Base-by-base conservation (phyloP, 192 early-diverging fungal genomes). In the Mortierella claussenii region DNA sequence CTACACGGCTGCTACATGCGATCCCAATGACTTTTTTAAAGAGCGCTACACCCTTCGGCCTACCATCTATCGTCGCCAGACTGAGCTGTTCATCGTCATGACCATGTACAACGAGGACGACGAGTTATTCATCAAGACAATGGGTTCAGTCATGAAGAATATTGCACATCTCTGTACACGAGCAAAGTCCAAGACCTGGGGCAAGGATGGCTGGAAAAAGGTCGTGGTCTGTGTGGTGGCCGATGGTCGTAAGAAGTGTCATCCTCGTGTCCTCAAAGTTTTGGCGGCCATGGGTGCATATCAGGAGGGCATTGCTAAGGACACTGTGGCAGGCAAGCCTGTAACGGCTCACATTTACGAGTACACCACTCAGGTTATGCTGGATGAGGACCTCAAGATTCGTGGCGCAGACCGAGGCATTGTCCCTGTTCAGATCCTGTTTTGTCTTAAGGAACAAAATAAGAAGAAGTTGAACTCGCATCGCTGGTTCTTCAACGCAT, bases 401-500 rank as follows among this genome's bases (percentile, higher is more conserved):
- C 81, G 83, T 57, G 86, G 87, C 8, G 81, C 87, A 49, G 80
- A 90, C 74, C 82, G 93, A 71, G 87, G 85, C 10, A 87, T 87
- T 67, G 91, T 92, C 32, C 96, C 96, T 3, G 86, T 94, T 45
- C 96, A 97, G 80, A 87, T 96, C 28, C 65, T 97, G 31, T 97
- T 96, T 81, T 95, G 92, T 70, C 83, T 97, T 54, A 97, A 97
- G 84, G 93, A 95, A 63, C 88, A 95, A 80, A 97, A 97, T 83
- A 89, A 89, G 49, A 97, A 97, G 59, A 88, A 92, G 86, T 90
- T 97, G 84, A 97, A 97, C 86, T 95, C 93, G 26, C 96, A 97
- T 68, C 87, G 95, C 56, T 97, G 96, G 96, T 97, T 97, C 88
- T 97, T 97, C 83, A 95, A 94, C 73, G 95, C 95, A 23, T 95